Base-by-base conservation (phyloP, 306 rosid genomes). In the Abrus pulchellus region DNA sequence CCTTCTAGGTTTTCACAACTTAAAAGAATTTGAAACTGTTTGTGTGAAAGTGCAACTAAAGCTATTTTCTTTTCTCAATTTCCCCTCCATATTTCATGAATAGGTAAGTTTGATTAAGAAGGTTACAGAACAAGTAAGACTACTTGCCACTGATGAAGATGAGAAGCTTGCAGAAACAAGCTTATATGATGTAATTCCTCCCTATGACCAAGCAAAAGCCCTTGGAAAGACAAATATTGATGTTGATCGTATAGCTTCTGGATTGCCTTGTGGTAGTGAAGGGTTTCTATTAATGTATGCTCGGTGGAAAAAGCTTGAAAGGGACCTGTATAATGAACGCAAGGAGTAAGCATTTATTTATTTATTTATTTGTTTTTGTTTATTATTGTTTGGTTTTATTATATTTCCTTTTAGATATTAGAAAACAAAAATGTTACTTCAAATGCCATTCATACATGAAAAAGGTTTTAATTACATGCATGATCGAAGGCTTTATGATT, bases 121-220 rank as follows among this genome's bases (percentile, higher is more conserved):
- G 90, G 98, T 92, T 60, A 94, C 98, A 6, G 95, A 94, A 83
- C 98, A 94, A 94, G 98, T 94, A 44, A 85, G 94, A 78, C 76
- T 86, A 81, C 94, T 91, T 64, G 94, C 98, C 38, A 90, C 78
- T 76, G 97, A 91, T 68, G 97, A 94, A 81, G 85, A 91, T 80
- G 94, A 94, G 79, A 85, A 89, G 79, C 91, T 90, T 70, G 85
- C 88, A 10, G 91, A 90, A 84, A 75, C 87, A 14, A 71, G 89
- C 82, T 78, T 90, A 73, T 87, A 91, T 77, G 97, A 94, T 80
- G 87, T 90, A 82, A 84, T 89, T 80, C 97, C 90, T 74, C 97
- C 98, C 38, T 94, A 94, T 83, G 98, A 94, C 88, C 98, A 94
- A 92, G 98, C 97, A 83, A 94, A 85, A 87, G 97, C 98, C 74